Conservation (phyloP, 169 alveolate species). For the Eimeria brunetti region DNA sequence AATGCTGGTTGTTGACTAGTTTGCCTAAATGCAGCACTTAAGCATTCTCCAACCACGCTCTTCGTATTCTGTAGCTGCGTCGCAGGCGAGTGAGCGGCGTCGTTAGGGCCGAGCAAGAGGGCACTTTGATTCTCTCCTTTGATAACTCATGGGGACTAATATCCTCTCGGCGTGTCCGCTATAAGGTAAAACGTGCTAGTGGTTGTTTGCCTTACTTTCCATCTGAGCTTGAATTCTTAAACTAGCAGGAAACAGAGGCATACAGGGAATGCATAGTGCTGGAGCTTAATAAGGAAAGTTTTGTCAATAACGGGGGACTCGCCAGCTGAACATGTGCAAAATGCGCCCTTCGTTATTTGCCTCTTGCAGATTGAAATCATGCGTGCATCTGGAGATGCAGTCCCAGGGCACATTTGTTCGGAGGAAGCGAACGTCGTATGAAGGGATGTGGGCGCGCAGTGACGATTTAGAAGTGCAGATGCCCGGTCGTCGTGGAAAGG, state of each 20-base stretch:
- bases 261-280: neutral
- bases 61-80: neutral
- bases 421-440: conserved; percentile 16
- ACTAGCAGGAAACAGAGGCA: neutral
- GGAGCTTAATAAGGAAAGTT: neutral
- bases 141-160: conserved; percentile 82
- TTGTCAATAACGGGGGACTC: neutral
- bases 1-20: neutral
- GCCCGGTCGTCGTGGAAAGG: neutral
- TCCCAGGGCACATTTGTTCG: conserved; percentile 2
- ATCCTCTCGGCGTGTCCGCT: conserved; percentile 79
- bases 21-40: neutral
- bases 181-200: conserved; percentile 23
- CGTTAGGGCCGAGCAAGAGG: conserved; percentile 65
- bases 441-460: neutral
- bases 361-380: conserved; percentile 56
- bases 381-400: conserved; percentile 52
- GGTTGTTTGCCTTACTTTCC: neutral
- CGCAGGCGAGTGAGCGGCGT: conserved; percentile 76
- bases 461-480: neutral
- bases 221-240: neutral
- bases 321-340: neutral
- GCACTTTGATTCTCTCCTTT: conserved; percentile 64
- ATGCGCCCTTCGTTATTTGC: neutral
- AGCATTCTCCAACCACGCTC: neutral